Conservation (phyloP, 345 rosid species). For the Microthlaspi erraticum region DNA sequence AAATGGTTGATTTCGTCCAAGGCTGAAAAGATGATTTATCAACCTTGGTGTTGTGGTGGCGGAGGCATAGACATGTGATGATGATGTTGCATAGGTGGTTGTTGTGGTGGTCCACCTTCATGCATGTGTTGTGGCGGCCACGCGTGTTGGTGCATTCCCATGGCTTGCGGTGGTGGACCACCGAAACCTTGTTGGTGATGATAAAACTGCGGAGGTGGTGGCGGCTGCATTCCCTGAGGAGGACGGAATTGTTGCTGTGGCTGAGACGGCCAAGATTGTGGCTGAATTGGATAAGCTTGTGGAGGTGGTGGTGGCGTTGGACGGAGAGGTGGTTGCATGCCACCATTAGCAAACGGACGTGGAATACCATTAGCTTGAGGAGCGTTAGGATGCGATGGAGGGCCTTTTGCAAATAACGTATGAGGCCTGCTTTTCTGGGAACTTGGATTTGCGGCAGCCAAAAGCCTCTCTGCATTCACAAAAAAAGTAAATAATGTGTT, state of each 20-base stretch:
- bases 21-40: neutral
- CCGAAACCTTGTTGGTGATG: slow-evolving; percentile 43
- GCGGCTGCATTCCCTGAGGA: slow-evolving; percentile 72
- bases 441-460: slow-evolving; percentile 92
- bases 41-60: slow-evolving; percentile 55
- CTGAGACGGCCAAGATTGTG: slow-evolving; percentile 81
- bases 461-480: slow-evolving; percentile 74
- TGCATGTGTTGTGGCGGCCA: slow-evolving; percentile 60
- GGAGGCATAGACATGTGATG: slow-evolving; percentile 81
- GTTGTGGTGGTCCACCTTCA: slow-evolving; percentile 33
- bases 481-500: neutral
- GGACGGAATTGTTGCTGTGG: slow-evolving; percentile 65
- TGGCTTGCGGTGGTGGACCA: slow-evolving; percentile 70
- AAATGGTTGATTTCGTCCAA: neutral
- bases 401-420: slow-evolving; percentile 88
- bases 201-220: slow-evolving; percentile 55
- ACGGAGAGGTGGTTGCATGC: slow-evolving; percentile 57
- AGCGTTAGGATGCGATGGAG: slow-evolving; percentile 53
- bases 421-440: slow-evolving; percentile 65
- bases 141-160: slow-evolving; percentile 78
- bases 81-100: slow-evolving; percentile 65
- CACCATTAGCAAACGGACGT: slow-evolving; percentile 73
- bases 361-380: slow-evolving; percentile 73
- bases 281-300: slow-evolving; percentile 55
- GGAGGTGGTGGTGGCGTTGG: slow-evolving; percentile 82